Percentiles rank a stretch among this genome's conserved stretches.
phyloP scores from a whole-genome alignment of 768 basidiomycete species.

The Phaeolepiota aurea region DNA sequence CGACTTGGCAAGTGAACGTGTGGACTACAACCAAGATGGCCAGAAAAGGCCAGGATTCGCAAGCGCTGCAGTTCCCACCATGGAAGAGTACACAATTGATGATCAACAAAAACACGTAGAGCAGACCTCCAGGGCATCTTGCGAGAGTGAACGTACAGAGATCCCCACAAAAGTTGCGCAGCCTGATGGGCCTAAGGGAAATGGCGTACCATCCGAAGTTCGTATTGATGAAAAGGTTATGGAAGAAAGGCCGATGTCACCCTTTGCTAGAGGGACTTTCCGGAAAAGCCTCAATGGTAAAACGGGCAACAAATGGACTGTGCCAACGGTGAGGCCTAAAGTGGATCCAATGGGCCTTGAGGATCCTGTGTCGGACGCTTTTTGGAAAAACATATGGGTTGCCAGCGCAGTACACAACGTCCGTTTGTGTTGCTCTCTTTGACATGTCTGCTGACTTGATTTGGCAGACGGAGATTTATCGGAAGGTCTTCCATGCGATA shows the following conservation, averaged over 20 bases:
- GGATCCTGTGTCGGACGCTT: constrained; percentile 80
- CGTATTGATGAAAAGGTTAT: constrained; percentile 35
- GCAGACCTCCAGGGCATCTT: neutral
- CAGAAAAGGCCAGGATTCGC: constrained; percentile 48
- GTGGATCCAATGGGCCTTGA: constrained; percentile 76
- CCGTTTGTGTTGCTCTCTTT: constrained; percentile 17
- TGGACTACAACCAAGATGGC: constrained; percentile 43
- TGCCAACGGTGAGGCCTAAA: constrained; percentile 60
- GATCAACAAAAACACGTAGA: constrained; percentile 30
- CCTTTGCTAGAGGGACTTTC: constrained; percentile 38
- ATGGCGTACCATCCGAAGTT: constrained; percentile 49
- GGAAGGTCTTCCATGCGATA: constrained; percentile 89
- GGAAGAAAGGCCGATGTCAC: constrained; percentile 39
- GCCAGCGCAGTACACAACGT: constrained; percentile 87
- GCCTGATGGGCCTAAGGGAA: constrained; percentile 31
- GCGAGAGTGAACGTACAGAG: neutral
- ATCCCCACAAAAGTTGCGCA: constrained; percentile 19
- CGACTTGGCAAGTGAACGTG: constrained; percentile 39
- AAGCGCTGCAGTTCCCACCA: constrained; percentile 53
- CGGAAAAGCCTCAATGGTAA: constrained; percentile 48
- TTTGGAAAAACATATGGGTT: constrained; percentile 90
- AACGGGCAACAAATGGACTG: constrained; percentile 47
- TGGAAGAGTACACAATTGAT: constrained; percentile 57
- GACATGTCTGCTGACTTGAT: constrained; percentile 8
- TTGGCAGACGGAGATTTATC: constrained; percentile 83